Evolutionary conservation across 2,329 filamentous ascomycete genomes (phyloP), one percentile per base, ranked within the genome.

Genomic region (Teratosphaeria viscida): DNA sequence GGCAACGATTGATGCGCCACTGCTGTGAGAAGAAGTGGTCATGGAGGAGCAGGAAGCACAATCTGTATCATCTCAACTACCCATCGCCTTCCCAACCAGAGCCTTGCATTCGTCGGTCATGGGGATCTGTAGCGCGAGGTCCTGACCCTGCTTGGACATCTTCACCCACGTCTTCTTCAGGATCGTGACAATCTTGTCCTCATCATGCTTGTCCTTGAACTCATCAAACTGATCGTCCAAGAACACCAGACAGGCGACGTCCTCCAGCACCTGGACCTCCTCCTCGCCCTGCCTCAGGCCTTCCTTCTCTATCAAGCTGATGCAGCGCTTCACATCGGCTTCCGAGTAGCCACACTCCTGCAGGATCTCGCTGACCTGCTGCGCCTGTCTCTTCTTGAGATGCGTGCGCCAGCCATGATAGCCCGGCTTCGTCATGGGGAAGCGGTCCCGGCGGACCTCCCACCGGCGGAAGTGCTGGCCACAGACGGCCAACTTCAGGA

Each of bases 391-490:
- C 67, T 89, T 90, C 72, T 85, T 86, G 59, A 90, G 82, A 68
- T 83, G 85, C 2, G 85, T 81, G 26, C 90, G 82, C 90, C 90
- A 95, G n/a, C 81, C 78, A 63, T 91, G 82, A 72, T 95, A 95
- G 10, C 90, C 90, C 0, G 82, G 71, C 64, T 86, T 85, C 1
- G 86, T 92, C 78, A 84, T 84, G 6, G 90, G 88, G 73, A 89
- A 92, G 43, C 79, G 82, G 64, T 78, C 77, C 55, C 90, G 85
- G 0, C 89, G 88, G 1, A 92, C 82, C 74, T 95, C 88, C 90
- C 90, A 95, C 75, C 89, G 85, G 57, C 86, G 83, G 68, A 95
- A 89, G 73, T 95, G 90, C 73, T 95, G 90, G 11, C 89, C 90
- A 64, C 89, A 85, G 65, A 91, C 87, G 19, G 90, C 90, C 54